Conservation (phyloP, 768 basidiomycete genomes). For the Kwoniella dejecticola region DNA sequence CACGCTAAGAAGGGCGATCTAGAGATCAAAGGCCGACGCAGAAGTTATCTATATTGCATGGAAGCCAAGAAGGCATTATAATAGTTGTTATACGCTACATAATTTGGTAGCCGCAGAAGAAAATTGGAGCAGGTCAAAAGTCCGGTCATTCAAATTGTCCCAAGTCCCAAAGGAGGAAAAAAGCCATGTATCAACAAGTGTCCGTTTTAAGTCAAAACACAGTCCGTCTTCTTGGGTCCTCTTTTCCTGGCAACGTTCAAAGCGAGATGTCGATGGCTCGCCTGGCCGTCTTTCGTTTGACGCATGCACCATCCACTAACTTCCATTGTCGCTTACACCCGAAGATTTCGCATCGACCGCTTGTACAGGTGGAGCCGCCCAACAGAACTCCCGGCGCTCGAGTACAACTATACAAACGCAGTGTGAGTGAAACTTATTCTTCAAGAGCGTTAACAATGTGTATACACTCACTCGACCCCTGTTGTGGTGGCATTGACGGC, state of each 20-base stretch:
- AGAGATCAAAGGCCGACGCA: no score
- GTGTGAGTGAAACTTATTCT: neutral
- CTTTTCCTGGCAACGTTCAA: neutral
- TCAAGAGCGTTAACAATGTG: neutral
- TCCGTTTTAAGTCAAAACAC: no score
- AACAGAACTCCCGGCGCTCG: neutral
- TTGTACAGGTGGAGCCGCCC: conserved; percentile 10
- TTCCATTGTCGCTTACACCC: conserved; percentile 8
- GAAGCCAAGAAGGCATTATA: no score
- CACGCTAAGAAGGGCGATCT: conserved; percentile 25
- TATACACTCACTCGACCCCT: conserved; percentile 8
- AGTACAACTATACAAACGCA: conserved; percentile 5
- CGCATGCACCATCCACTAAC: conserved; percentile 11
- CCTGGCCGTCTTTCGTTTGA: neutral
- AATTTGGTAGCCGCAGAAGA: no score
- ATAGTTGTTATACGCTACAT: no score
- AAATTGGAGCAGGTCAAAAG: no score
- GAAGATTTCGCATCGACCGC: conserved; percentile 9
- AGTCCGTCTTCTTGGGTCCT: neutral
- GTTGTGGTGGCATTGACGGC: conserved; percentile 3
- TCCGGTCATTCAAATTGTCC: no score
- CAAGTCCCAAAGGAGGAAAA: no score
- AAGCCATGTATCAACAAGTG: no score
- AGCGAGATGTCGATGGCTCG: neutral
- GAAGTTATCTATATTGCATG: no score